Conservation (phyloP, 2,329 filamentous ascomycete genomes). For the Xylariaceae sp. region DNA sequence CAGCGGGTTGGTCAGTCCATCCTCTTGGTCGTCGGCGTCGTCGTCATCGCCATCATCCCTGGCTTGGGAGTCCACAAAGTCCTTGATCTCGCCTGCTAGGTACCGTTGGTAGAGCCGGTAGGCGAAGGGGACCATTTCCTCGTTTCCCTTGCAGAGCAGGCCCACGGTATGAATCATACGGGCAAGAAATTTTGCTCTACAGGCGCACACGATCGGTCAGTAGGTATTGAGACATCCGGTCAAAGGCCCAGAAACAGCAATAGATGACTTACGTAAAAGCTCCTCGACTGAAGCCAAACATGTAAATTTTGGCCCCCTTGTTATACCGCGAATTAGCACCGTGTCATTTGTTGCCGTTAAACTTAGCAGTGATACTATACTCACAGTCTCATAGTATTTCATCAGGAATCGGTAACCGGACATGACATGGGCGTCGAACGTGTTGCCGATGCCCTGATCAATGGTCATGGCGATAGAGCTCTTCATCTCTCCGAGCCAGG, state of each 20-base stretch:
- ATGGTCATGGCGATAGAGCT: conserved; percentile 36
- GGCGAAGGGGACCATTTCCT: conserved; percentile 49
- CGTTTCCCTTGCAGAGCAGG: conserved; percentile 45
- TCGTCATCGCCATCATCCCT: conserved; percentile 2
- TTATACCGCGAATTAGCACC: conserved; percentile 1
- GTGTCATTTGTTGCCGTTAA: not conserved
- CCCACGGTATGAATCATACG: conserved; percentile 46
- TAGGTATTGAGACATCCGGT: no score
- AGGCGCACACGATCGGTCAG: not conserved
- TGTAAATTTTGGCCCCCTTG: conserved; percentile 45
- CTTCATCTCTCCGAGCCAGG: conserved; percentile 29
- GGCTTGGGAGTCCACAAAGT: conserved; percentile 24
- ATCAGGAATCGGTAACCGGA: conserved; percentile 50
- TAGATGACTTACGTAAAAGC: conserved; percentile 42
- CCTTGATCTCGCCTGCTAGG: conserved; percentile 34
- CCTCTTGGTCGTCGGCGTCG: not conserved
- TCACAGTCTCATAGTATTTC: conserved; percentile 41
- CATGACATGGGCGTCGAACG: conserved; percentile 47
- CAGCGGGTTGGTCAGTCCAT: conserved; percentile 9
- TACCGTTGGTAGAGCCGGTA: conserved; percentile 40
- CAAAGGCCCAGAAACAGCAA: no score
- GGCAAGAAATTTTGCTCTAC: conserved; percentile 43
- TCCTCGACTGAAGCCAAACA: conserved; percentile 49
- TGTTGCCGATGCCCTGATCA: conserved; percentile 40
- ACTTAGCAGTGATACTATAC: conserved; percentile 22